Conservation (phyloP, 257 asterid species). For the Penstemon davidsonii region DNA sequence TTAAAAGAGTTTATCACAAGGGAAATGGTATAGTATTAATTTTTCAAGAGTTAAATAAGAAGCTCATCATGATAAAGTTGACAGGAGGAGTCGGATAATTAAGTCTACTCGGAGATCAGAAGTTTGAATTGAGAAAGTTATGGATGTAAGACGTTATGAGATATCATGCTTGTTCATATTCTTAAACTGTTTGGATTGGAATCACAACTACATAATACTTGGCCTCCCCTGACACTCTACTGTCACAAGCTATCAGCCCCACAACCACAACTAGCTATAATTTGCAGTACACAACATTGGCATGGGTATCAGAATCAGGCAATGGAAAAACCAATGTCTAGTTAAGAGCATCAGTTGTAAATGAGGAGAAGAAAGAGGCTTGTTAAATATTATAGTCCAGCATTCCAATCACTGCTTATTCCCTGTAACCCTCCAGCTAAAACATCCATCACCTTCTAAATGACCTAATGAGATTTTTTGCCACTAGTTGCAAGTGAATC, state of each 20-base stretch:
- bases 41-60: no score
- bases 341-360: slow-evolving; percentile 2
- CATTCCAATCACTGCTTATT: neutral
- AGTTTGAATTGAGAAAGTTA: no score
- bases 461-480: slow-evolving; percentile 4
- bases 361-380: slow-evolving; percentile 4
- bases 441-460: slow-evolving; percentile 2
- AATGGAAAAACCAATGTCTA: neutral
- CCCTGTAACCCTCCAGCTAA: neutral
- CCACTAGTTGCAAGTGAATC: slow-evolving; percentile 3
- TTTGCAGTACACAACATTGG: slow-evolving; percentile 3
- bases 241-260: slow-evolving; percentile 18
- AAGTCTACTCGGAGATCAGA: neutral
- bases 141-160: neutral
- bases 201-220: slow-evolving; percentile 7
- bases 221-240: neutral
- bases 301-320: slow-evolving; percentile 12
- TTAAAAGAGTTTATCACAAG: no score
- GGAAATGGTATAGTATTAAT: no score
- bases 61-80: no score
- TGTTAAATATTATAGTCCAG: neutral
- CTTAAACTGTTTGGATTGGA: slow-evolving; percentile 4
- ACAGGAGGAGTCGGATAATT: neutral
- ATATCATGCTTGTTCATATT: neutral
- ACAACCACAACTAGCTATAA: slow-evolving; percentile 16